Evolutionary conservation across 2,329 filamentous ascomycete species (phyloP), one percentile per base, ranked within the genome.

Genomic region (Colletotrichum brevisporum): DNA sequence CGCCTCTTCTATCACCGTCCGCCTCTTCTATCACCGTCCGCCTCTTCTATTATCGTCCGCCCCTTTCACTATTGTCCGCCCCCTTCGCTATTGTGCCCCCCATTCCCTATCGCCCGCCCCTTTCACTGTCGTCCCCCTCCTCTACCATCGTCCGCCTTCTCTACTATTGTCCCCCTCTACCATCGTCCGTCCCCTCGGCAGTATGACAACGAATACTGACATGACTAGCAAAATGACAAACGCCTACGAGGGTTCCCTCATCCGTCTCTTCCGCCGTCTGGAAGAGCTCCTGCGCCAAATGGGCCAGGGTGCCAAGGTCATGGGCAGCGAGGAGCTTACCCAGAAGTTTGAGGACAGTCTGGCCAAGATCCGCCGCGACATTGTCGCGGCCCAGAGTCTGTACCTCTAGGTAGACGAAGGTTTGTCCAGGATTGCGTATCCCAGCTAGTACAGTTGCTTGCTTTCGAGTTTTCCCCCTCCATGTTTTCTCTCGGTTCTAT

Each of bases 251-350:
- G 96, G 96, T 69, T 98, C 94, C 67, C 85, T 99, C 70, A 98
- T 99, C 75, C 94, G 96, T 56, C 90, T 98, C 47, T 99, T 99
- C 89, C 92, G 96, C 63, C 93, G 96, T 21, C 86, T 99, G 39
- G 96, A 99, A 81, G 96, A 99, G 82, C 86, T 98, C 67, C 85
- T 99, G 43, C 90, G 96, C 73, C 96, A 99, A 81, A 97, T 98
- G 88, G 95, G 92, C 16, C 93, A 98, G 82, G 96, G 95, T 26
- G 90, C 93, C 73, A 98, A 98, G 83, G 95, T 98, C 71, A 99
- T 99, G 96, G 96, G 96, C 76, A 98, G 93, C 78, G 94, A 97
- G 70, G 96, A 98, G 76, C 85, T 99, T 65, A 92, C 95, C 77
- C 88, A 91, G 78, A 98, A 97, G 83, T 99, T 99, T 78, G 95